Evolutionary conservation across 2,329 filamentous ascomycete genomes (phyloP).

Genomic region (Alternaria dauci): DNA sequence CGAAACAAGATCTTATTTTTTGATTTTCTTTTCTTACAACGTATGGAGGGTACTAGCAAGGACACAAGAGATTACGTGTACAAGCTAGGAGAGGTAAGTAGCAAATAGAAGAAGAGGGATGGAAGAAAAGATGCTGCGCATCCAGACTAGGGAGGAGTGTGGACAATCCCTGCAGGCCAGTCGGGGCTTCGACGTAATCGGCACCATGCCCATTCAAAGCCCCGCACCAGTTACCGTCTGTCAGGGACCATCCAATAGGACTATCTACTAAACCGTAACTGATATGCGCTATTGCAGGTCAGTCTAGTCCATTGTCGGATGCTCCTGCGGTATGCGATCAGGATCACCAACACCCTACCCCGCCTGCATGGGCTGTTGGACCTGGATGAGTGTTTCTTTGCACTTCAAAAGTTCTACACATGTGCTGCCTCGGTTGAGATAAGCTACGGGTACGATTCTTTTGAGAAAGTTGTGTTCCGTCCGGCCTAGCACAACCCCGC

Average conservation of each 20-base stretch:
- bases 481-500: background rate
- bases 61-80: too few species aligned
- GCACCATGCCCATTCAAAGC: conserved; percentile 16
- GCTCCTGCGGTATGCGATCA: background rate
- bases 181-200: conserved; percentile 21
- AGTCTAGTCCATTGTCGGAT: background rate
- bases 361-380: background rate
- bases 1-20: too few species aligned
- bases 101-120: too few species aligned
- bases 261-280: conserved; percentile 9
- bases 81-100: too few species aligned
- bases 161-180: conserved; percentile 23
- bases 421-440: conserved; percentile 1
- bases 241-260: conserved; percentile 21
- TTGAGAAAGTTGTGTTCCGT: conserved; percentile 1
- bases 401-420: background rate
- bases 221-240: conserved; percentile 16
- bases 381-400: background rate
- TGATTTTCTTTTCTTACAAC: too few species aligned
- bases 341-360: background rate
- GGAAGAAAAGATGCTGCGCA: too few species aligned
- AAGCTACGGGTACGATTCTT: background rate
- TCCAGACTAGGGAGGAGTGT: too few species aligned
- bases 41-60: too few species aligned
- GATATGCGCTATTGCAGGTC: background rate